phyloP scores from a whole-genome alignment of 2,329 filamentous ascomycete species.

The Ophiosphaerella narmari region DNA sequence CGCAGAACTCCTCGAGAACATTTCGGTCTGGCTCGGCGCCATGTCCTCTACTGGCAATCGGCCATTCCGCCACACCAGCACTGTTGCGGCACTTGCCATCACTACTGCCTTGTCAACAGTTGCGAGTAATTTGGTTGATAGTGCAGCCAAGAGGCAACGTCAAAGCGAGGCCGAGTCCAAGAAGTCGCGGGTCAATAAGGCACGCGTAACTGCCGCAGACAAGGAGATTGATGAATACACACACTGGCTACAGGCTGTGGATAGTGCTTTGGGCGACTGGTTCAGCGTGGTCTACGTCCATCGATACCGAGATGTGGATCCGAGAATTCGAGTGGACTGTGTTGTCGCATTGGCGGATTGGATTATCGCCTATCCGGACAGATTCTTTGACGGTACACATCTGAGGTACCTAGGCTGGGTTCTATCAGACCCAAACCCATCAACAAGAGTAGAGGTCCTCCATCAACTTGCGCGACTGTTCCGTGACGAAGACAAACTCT shows the following conservation, averaged over 20 bases:
- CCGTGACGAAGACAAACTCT: conserved; percentile 76
- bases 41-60: conserved; percentile 88
- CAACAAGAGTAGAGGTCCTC: conserved; percentile 82
- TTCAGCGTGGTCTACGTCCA: conserved; percentile 95
- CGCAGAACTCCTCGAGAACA: conserved; percentile 78
- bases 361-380: conserved; percentile 82
- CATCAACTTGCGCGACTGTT: conserved; percentile 82
- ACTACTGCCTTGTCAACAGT: conserved; percentile 77
- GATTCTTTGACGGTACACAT: conserved; percentile 89
- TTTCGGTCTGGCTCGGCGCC: conserved; percentile 85
- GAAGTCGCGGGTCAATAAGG: conserved; percentile 76
- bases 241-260: conserved; percentile 69
- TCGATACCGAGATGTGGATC: conserved; percentile 91
- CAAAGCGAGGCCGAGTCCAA: conserved; percentile 78
- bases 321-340: conserved; percentile 85
- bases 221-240: conserved; percentile 72
- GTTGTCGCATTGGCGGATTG: conserved; percentile 84
- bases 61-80: conserved; percentile 92
- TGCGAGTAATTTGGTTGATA: conserved; percentile 70
- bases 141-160: conserved; percentile 75
- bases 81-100: conserved; percentile 79
- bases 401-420: conserved; percentile 95
- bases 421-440: conserved; percentile 76
- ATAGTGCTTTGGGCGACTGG: conserved; percentile 77
- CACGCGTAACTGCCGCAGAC: conserved; percentile 74